Base-by-base conservation (phyloP, 1,284 basidiomycete species). In the Boletus nobilissimus region DNA sequence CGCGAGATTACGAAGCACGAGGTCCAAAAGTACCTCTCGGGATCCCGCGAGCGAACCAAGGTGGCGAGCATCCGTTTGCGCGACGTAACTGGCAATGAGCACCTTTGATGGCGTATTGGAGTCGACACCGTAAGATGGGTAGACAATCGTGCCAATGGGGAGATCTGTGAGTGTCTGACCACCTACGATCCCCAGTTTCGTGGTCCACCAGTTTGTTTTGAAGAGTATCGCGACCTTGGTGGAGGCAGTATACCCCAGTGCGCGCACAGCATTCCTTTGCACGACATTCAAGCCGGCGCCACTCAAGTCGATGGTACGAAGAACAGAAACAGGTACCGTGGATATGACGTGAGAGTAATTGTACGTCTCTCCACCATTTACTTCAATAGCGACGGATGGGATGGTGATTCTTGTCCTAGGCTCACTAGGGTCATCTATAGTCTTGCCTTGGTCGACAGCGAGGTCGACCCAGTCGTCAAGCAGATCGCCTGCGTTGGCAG, bases 91-190 rank as follows among this genome's bases (percentile, higher is more conserved):
- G 26, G 80, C 72, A 18, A 79, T 62, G 32, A 81, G 80, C 2
- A 79, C 80, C 7, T 66, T 75, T 18, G 81, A 80, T 6, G 85
- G 83, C 3, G 77, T 78, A 22, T 80, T 48, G 4, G 80, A 76
- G 70, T 81, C 82, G 39, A 83, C 80, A 19, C 86, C 87, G 24
- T 86, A 77, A 3, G 86, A 88, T 0, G 87, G 87, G 73, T 86
- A 88, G 24, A 88, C 81, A 34, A 87, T 79, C 66, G 77, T 81
- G 11, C 84, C 81, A 36, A 86, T 83, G 2, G 84, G 84, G 16
- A 86, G 82, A 76, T 87, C 86, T 5, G 86, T 88, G 22, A 78
- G 79, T 88, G 78, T 48, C 29, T 11, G n/a, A n/a, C n/a, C n/a
- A n/a, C n/a, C n/a, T n/a, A n/a, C n/a, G n/a, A n/a, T n/a, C n/a